A percentile compares a stretch with the other conserved stretches of the same genome.
These are phyloP conservation scores for Candida multigemmis DNA, from an alignment of 805 yeast genomes.

Conservation along the genomic window DNA sequence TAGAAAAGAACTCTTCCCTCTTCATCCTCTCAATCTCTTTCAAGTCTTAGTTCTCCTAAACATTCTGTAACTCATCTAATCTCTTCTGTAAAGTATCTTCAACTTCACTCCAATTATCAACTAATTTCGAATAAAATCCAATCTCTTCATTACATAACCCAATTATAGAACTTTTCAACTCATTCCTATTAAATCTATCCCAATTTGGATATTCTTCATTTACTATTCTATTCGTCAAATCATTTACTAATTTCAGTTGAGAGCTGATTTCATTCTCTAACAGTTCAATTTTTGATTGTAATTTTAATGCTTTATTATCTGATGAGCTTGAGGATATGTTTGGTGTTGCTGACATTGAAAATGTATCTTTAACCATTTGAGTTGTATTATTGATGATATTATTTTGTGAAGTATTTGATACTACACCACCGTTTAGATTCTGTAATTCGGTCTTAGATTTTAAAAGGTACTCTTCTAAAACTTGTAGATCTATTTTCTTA, in stretches of 20 bases:
- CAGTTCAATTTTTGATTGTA: slow-evolving; percentile 31
- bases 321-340: slow-evolving; percentile 31
- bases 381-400: slow-evolving; percentile 35
- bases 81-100: slow-evolving; percentile 24
- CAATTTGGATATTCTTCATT: slow-evolving; percentile 53
- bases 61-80: slow-evolving; percentile 15
- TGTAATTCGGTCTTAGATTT: slow-evolving; percentile 61
- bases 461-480: slow-evolving; percentile 65
- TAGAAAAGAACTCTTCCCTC: no score
- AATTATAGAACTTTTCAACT: slow-evolving; percentile 62
- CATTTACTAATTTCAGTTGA: slow-evolving; percentile 37
- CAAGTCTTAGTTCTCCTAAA: no score
- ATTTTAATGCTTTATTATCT: slow-evolving; percentile 33
- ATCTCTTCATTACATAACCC: slow-evolving; percentile 73
- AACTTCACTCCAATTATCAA: slow-evolving; percentile 61
- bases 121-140: slow-evolving; percentile 57
- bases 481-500: slow-evolving; percentile 86
- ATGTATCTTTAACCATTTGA: slow-evolving; percentile 39
- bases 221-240: slow-evolving; percentile 36
- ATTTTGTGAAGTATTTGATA: no score
- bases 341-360: slow-evolving; percentile 37
- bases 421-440: slow-evolving; percentile 21
- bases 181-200: slow-evolving; percentile 71
- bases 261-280: slow-evolving; percentile 36
- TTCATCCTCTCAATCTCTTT: no score